Base-by-base conservation (phyloP, 257 asterid species). In the Rhazya stricta region DNA sequence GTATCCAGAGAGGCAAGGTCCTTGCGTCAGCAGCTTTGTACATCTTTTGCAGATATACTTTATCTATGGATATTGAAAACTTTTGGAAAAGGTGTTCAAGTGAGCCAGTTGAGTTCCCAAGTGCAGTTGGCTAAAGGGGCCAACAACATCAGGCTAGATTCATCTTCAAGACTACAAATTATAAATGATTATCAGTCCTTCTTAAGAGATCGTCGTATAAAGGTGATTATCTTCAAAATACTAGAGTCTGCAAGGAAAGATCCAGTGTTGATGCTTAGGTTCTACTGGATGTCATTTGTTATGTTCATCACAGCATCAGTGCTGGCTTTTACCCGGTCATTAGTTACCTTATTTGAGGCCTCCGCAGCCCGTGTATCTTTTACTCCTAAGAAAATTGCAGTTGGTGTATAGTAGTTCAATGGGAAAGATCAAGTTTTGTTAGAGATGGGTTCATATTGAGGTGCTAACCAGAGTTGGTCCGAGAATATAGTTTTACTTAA, bases 141-240 rank as follows among this genome's bases (percentile, higher is more conserved):
- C 67, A 51, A 80, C 74, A 66, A 80, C 75, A 61, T 71, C 25
- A 80, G 72, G 67, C 69, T 57, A 30, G 82, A 82, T 32, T 77
- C 91, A 32, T 42, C 88, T 74, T 71, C 80, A 0, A 60, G 73
- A 48, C 56, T 75, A 43, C 42, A 41, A 12, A 1, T 74, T 32
- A 75, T 73, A 51, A 48, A 73, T 7, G 89, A 89, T 57, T 86
- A 81, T 58, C 73, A 78, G 71, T 74, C 88, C 72, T 62, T 89
- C 77, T 74, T 90, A 30, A 81, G 76, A 79, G 99, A 94, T 80
- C 93, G 97, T n/a, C 88, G 99, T 61, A 87, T 92, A 37, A 89
- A 82, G 88, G 86, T 92, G 68, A 92, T 94, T 81, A 83, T 88
- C 76, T 80, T 79, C 71, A 94, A 87, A 76, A 83, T 87, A 48